These are phyloP conservation scores for Adiantum capillusveneris DNA, from an alignment of 75 land plant genomes.

Conservation along the genomic window DNA sequence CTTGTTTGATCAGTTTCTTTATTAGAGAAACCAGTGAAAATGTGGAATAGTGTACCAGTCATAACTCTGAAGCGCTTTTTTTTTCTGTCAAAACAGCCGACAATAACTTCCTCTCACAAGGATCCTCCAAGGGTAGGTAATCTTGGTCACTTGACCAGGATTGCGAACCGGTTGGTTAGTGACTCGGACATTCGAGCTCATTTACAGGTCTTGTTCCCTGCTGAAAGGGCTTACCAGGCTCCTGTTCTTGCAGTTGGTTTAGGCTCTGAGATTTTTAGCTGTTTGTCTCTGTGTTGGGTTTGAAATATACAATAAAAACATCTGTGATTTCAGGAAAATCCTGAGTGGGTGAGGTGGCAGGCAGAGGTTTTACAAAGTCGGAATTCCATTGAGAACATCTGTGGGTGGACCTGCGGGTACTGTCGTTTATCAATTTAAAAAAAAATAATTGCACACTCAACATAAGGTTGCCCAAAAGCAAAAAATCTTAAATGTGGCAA, in stretches of 20 bases:
- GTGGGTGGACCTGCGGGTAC: slow-evolving; percentile 97
- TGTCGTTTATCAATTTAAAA: no score
- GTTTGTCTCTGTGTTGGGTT: neutral
- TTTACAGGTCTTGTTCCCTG: slow-evolving; percentile 50
- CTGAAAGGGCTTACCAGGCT: no score
- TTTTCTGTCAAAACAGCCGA: slow-evolving; percentile 38
- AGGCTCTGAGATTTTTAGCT: no score
- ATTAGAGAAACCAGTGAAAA: no score
- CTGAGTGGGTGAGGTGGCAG: slow-evolving; percentile 72
- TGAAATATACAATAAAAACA: neutral
- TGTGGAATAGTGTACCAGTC: no score
- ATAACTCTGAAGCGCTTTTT: neutral
- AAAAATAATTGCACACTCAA: no score
- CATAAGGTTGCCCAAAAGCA: no score
- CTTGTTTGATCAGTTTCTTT: no score
- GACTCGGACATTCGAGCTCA: slow-evolving; percentile 47
- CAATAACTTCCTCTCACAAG: slow-evolving; percentile 42
- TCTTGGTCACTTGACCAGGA: slow-evolving; percentile 81
- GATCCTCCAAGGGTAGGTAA: slow-evolving; percentile 74
- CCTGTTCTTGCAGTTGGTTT: no score
- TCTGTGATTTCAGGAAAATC: slow-evolving; percentile 44
- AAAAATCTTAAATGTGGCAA: no score
- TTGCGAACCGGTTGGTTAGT: slow-evolving; percentile 68
- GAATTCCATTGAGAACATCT: slow-evolving; percentile 74
- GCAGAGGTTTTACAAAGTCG: slow-evolving; percentile 59